A percentile compares a stretch with the other conserved stretches of the same genome.
phyloP scores from a whole-genome alignment of 306 rosid species.

The Lathyrus oleraceus region DNA sequence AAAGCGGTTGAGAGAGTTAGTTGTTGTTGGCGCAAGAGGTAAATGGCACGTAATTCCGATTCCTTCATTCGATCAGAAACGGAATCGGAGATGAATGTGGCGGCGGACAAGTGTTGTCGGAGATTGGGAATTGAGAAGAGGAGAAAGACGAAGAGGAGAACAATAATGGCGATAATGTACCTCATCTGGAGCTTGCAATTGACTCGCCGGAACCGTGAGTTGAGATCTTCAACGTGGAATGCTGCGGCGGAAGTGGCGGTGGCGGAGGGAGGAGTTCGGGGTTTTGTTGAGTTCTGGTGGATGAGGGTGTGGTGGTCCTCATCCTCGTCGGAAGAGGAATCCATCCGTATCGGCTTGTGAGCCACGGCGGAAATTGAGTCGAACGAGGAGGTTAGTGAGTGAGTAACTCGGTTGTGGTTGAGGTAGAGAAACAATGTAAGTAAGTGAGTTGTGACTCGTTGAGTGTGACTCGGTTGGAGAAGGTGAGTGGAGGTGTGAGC shows the following conservation, averaged over 20 bases:
- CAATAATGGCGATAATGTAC: slow-evolving; percentile 51
- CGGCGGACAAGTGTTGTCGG: slow-evolving; percentile 36
- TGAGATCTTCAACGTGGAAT: slow-evolving; percentile 57
- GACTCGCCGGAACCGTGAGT: slow-evolving; percentile 39
- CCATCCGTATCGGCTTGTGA: slow-evolving; percentile 44
- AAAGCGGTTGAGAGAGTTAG: slow-evolving; percentile 53
- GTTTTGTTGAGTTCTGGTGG: slow-evolving; percentile 59
- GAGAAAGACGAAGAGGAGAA: slow-evolving; percentile 49
- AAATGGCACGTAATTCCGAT: slow-evolving; percentile 78
- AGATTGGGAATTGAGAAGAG: slow-evolving; percentile 53
- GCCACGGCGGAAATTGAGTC: slow-evolving; percentile 40
- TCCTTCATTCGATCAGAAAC: slow-evolving; percentile 62
- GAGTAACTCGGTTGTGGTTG: background rate
- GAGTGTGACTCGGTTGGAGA: background rate
- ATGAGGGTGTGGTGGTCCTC: slow-evolving; percentile 78
- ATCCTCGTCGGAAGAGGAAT: slow-evolving; percentile 76
- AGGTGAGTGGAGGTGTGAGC: slow-evolving; percentile 18
- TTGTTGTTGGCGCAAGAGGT: slow-evolving; percentile 69
- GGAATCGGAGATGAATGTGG: slow-evolving; percentile 39
- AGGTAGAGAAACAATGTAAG: background rate
- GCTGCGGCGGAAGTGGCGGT: slow-evolving; percentile 39
- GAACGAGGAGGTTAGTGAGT: slow-evolving; percentile 1
- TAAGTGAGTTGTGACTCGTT: slow-evolving; percentile 21
- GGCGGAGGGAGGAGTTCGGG: slow-evolving; percentile 26
- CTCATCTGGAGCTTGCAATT: slow-evolving; percentile 47